Base-by-base conservation (phyloP, 371 early-diverging fungal genomes). In the Zancudomyces culisetae region DNA sequence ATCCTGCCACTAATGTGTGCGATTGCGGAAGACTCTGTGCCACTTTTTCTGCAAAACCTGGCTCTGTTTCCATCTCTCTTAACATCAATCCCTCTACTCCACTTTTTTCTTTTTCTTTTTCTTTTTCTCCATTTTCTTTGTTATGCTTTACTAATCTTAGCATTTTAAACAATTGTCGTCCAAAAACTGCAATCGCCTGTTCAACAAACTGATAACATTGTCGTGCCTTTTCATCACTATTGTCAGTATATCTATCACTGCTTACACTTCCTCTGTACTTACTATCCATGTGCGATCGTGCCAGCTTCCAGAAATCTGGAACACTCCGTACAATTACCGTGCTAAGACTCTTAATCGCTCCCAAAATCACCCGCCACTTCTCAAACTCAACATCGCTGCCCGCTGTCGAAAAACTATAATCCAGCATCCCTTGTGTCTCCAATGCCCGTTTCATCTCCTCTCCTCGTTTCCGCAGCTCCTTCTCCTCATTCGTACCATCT, bases 251-350 rank as follows among this genome's bases (percentile, higher is more conserved):
- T 13, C 49, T 28, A 13, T 56, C 67, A 2, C 29, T 47, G 21
- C 43, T 55, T 3, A 35, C 47, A 10, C 19, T 43, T 43, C 8
- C 10, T 24, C 43, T 4, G 24, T 86, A 81, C 58, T 82, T 76
- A 41, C 87, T 85, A 45, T 90, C 92, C 58, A 83, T 81, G 57
- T 77, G 91, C 1, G 86, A 75, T 48, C 74, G 76, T 29, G 86
- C 82, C 1, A 90, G 59, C 60, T 81, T 77, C 88, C 95, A 91
- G 67, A 94, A 91, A 53, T 87, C 88, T n/a, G 90, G 92, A 53
- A 94, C 59, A 41, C 79, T 73, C 12, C 77, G 75, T n/a, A 77
- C 53, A 20, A 94, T 58, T 2, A 85, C 63, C 28, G 79, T 74
- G 1, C 87, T 87, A 2, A 87, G 68, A 0, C 76, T 72, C 58